Evolutionary conservation across 225 moss, liverwort and hornwort genomes (phyloP), one percentile per base, ranked within the genome.

Genomic region (Polytrichum commune): DNA sequence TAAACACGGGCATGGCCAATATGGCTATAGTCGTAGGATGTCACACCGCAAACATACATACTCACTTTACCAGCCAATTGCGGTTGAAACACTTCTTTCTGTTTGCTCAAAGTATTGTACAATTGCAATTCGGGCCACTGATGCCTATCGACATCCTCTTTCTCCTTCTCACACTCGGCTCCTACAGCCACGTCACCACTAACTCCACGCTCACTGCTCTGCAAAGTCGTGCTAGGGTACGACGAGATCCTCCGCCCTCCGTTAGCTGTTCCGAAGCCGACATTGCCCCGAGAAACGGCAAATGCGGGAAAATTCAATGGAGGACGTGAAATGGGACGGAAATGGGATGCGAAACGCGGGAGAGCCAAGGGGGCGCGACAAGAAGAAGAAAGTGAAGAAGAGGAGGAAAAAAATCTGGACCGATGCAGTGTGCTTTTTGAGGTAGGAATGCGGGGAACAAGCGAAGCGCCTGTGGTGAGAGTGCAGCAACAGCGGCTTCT

Each of bases 31-130:
- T 98, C 98, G 70, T 98, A 98, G 16, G 93, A 83, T 23, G 95
- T 98, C 67, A 98, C 98, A 26, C 98, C 98, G 79, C 98, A 98
- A 60, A 98, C 93, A 75, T 98, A 98, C 98, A 95, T 95, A 77
- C 95, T 95, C 70, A 95, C 95, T 90, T 92, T 98, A 19, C 93
- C 92, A 55, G 84, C 82, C 79, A 93, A 85, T 68, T 87, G 73
- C 6, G 94, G 87, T 33, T 74, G 87, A 24, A 98, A 93, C 23
- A 86, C 55, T 73, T 98, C 95, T 76, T 98, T 98, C 80, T 86
- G 88, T 81, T 88, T 84, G 72, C 77, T 98, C 92, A 95, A 87
- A 3, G 98, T 98, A 71, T 98, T 95, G 79, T 87, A 98, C 65
- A 98, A 56, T 69, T 88, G 84, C 75, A 98, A 85, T 81, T 91